Evolutionary conservation across 169 alveolate genomes (phyloP).

Genomic region (Plasmodium fragile): DNA sequence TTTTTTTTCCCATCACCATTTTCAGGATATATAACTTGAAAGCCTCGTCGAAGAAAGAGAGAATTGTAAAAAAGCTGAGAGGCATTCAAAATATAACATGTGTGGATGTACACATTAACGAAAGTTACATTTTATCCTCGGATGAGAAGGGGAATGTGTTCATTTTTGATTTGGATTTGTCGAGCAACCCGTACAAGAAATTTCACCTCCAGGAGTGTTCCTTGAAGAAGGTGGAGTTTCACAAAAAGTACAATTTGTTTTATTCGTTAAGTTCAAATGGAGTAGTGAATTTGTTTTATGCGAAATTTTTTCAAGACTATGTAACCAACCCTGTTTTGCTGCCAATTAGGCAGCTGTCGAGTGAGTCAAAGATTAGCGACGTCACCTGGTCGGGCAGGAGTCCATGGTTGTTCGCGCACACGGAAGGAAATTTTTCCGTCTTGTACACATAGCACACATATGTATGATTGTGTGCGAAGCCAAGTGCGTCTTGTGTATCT

Average conservation of each 20-base stretch:
- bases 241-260: constrained; percentile 55
- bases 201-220: constrained; percentile 51
- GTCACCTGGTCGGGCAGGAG: constrained; percentile 62
- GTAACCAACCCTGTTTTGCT: constrained; percentile 73
- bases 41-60: constrained; percentile 28
- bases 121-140: constrained; percentile 48
- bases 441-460: constrained; percentile 34
- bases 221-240: constrained; percentile 69
- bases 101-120: constrained; percentile 71
- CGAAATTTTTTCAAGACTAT: constrained; percentile 75
- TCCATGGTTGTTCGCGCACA: constrained; percentile 73
- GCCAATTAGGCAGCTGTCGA: constrained; percentile 47
- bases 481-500: background rate
- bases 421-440: constrained; percentile 49
- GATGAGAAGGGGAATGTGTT: constrained; percentile 63
- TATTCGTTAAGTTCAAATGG: constrained; percentile 69
- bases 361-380: constrained; percentile 54
- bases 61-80: constrained; percentile 58
- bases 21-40: constrained; percentile 59
- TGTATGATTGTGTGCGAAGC: background rate
- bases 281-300: constrained; percentile 68
- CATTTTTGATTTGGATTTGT: constrained; percentile 67
- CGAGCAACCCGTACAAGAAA: constrained; percentile 70
- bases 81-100: constrained; percentile 67
- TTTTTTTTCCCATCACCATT: background rate